These are phyloP conservation scores for Plectosphaerella cucumerina DNA, from an alignment of 2,329 filamentous ascomycete species.

Conservation along the genomic window DNA sequence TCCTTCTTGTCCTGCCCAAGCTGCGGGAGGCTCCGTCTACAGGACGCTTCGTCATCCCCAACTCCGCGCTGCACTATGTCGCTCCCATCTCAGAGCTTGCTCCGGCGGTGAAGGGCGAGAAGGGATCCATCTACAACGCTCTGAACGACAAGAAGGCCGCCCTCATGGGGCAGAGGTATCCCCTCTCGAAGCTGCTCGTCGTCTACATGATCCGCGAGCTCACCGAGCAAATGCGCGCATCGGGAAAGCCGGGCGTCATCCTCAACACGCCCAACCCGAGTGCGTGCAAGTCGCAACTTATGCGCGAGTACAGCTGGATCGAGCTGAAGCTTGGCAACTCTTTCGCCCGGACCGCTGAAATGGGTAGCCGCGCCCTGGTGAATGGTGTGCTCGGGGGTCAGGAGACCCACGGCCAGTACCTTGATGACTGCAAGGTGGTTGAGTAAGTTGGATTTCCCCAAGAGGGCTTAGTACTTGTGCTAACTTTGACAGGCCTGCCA, in stretches of 20 bases:
- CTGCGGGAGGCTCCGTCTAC: slow-evolving; percentile 19
- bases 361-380: too few relatives aligned
- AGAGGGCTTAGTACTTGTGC: too few relatives aligned
- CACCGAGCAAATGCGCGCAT: slow-evolving; percentile 9
- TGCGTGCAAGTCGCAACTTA: slow-evolving; percentile 28
- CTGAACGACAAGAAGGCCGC: slow-evolving; percentile 10
- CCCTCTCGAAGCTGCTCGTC: slow-evolving; percentile 25
- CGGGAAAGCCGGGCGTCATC: slow-evolving; percentile 15
- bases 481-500: too few relatives aligned
- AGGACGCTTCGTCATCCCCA: slow-evolving; percentile 4
- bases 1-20: slow-evolving; percentile 34
- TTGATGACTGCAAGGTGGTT: too few relatives aligned
- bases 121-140: too few relatives aligned
- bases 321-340: too few relatives aligned
- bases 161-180: slow-evolving; percentile 23
- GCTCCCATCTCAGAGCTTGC: slow-evolving; percentile 18
- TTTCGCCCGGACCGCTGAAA: too few relatives aligned
- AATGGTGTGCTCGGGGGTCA: too few relatives aligned
- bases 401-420: too few relatives aligned
- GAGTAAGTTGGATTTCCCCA: too few relatives aligned
- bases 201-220: slow-evolving; percentile 25
- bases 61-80: slow-evolving; percentile 20
- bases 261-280: slow-evolving; percentile 37
- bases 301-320: too few relatives aligned
- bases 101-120: background rate